Evolutionary conservation across 2,329 filamentous ascomycete genomes (phyloP), one percentile per base, ranked within the genome.

Genomic region (Fusarium nanum): DNA sequence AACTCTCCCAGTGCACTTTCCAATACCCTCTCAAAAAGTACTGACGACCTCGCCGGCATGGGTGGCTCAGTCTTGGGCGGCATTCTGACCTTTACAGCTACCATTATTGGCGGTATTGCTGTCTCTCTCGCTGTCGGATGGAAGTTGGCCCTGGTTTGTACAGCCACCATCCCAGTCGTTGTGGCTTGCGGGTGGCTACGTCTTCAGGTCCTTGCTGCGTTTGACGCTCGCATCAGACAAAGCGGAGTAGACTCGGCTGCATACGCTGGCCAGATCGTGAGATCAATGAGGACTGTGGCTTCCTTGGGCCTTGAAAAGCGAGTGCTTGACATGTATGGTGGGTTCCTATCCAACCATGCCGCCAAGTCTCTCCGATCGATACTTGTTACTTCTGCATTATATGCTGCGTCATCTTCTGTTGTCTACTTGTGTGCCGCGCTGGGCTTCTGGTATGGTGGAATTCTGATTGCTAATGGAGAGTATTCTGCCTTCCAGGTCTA

Each of bases 391-490:
- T 41, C 49, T 1, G 49, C 32, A 0, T 72, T 32, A 30, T 81
- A 10, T 79, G 77, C 61, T 75, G 77, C 1, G 68, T 79, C 49
- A 71, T 78, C 3, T 78, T 81, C 47, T 79, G 78, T 72, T 85
- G 53, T 11, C 46, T 67, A 27, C 55, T 76, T n/a, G 72, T 67
- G 9, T 74, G 73, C 34, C 68, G 88, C 88, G 0, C 76, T 90
- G n/a, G 81, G 83, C 4, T 88, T 89, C 64, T 89, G 86, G 86
- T 86, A 81, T 49, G 73, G 74, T n/a, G 74, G 74, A 16, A 56
- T 57, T 14, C 67, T 73, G 6, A 27, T 76, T 25, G 68, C 65
- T 5, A 66, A 53, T n/a, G 68, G 73, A 5, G 72, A 76, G 50
- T 82, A 82, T 78, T 18, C 71, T 78, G 13, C 78, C 83, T 13